Conservation (phyloP, 1,284 basidiomycete species). For the Waitea zeae region DNA sequence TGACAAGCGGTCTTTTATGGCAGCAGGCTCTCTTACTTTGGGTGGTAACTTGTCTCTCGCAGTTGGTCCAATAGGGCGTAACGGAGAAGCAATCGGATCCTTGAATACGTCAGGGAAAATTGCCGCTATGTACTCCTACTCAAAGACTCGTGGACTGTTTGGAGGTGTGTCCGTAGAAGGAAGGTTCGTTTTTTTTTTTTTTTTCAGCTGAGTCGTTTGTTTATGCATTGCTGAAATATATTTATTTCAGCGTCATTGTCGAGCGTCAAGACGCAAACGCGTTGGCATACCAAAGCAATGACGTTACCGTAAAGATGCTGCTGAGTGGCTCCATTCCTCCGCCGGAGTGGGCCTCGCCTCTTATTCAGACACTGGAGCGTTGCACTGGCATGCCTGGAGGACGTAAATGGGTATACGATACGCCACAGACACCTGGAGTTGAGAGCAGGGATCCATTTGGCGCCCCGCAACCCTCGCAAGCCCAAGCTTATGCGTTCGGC, state of each 20-base stretch:
- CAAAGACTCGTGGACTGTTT: constrained; percentile 86
- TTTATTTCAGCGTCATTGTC: constrained; percentile 80
- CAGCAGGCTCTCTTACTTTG: constrained; percentile 80
- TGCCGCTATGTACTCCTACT: constrained; percentile 95
- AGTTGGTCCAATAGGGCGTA: constrained; percentile 85
- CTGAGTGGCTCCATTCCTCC: constrained; percentile 61
- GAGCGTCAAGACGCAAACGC: constrained; percentile 88
- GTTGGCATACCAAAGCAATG: constrained; percentile 50
- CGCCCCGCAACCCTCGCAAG: constrained; percentile 12
- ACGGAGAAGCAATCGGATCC: constrained; percentile 83
- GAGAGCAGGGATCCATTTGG: not conserved
- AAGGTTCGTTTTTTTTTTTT: not conserved
- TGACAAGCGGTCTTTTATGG: constrained; percentile 82
- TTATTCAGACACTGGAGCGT: constrained; percentile 59
- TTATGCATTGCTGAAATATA: constrained; percentile 64
- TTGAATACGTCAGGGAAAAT: constrained; percentile 78
- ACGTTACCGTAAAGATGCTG: constrained; percentile 63
- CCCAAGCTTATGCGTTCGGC: constrained; percentile 36
- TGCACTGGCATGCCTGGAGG: constrained; percentile 57
- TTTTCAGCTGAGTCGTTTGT: not conserved
- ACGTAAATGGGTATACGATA: constrained; percentile 50
- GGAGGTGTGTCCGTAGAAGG: constrained; percentile 76
- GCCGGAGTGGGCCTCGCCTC: constrained; percentile 59
- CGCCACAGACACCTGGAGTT: not conserved
- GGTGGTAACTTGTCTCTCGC: constrained; percentile 91